Evolutionary conservation across 2,329 filamentous ascomycete genomes (phyloP), one percentile per base, ranked within the genome.

Genomic region (Pyricularia grisea): DNA sequence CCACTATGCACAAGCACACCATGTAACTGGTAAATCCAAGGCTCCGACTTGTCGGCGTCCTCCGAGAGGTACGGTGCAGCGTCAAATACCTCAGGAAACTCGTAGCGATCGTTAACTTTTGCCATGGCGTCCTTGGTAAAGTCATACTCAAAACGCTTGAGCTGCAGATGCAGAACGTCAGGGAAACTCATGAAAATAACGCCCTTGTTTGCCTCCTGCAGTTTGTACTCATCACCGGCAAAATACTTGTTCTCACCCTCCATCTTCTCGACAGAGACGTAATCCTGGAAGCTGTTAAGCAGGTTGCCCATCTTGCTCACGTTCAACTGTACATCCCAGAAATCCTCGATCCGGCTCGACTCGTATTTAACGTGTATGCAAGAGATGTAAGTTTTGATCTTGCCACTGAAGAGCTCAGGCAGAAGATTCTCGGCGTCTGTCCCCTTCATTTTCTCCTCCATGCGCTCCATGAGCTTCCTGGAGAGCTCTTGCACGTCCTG

Each of bases 301-400:
- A 99, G 83, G 71, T 92, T 94, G 81, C 92, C 93, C 84, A 97
- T 97, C 36, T 93, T 94, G 72, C 92, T 91, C 67, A 99, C 96
- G 73, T 98, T 99, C 73, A 99, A 87, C 78, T 99, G 95, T 70
- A 99, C 92, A 77, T 99, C 95, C 95, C 95, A 99, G 78, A 97
- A 99, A 74, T 99, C 96, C 79, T 99, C 95, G 73, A 95, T 88
- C 71, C 94, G 88, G 71, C 94, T 97, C 27, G 93, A 97, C 81
- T 98, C 94, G 81, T 97, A 99, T 75, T 97, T 90, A 71, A 99
- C 96, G 78, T 99, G 95, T 78, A 99, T 97, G 81, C 96, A 99
- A 27, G 92, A 96, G 72, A 99, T 96, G 79, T 98, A 99, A 0
- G 95, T 99, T 82, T 98, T 98, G 79, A 96, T 94, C 80, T 98